Conservation (phyloP, 352 stramenopile species). For the Blastocystis hominis region DNA sequence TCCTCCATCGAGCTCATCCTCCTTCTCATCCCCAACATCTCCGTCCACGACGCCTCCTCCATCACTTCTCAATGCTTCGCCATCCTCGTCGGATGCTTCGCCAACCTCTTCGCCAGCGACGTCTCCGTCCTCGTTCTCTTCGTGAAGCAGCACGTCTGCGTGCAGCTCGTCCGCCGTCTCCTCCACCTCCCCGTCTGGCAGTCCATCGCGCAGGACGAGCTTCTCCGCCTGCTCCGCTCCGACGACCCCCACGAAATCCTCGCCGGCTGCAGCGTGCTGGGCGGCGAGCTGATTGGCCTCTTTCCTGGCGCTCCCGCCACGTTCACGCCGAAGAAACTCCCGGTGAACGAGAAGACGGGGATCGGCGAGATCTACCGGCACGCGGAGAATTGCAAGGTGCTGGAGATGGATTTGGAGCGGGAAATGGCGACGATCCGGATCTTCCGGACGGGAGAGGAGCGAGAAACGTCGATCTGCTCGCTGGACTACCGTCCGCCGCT, state of each 20-base stretch:
- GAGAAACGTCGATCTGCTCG: neutral
- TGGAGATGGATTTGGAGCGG: neutral
- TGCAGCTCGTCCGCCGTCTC: neutral
- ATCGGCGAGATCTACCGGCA: neutral
- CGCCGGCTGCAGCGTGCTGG: neutral
- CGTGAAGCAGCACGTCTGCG: neutral
- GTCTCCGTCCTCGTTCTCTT: neutral
- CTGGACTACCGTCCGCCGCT: neutral
- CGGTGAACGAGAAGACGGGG: neutral
- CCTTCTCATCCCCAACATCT: neutral
- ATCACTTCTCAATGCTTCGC: neutral
- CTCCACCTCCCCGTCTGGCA: neutral
- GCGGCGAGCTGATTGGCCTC: conserved; percentile 9
- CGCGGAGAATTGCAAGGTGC: neutral
- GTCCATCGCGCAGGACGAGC: neutral
- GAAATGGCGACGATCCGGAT: neutral
- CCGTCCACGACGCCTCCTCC: neutral
- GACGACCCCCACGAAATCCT: neutral
- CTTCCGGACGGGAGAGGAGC: neutral
- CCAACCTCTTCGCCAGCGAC: neutral
- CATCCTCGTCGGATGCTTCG: neutral
- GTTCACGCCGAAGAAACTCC: neutral
- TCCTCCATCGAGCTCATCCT: neutral
- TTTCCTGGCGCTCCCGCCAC: neutral
- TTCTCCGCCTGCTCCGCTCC: neutral